These are phyloP conservation scores for Penicillium antarcticum DNA, from an alignment of 495 filamentous ascomycete species.

Conservation along the genomic window DNA sequence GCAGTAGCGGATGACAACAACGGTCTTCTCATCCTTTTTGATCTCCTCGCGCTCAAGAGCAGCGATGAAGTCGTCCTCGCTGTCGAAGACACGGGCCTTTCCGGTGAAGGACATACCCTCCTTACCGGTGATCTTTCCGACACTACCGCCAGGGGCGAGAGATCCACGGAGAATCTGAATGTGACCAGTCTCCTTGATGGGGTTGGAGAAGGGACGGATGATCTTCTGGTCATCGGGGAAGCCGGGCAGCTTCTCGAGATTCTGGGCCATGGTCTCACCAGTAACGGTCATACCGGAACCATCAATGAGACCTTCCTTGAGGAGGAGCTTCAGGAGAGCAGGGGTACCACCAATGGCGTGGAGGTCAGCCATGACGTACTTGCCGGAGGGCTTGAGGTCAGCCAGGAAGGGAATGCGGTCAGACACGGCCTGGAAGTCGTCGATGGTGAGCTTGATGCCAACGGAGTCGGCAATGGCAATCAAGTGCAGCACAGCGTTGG, in stretches of 20 bases:
- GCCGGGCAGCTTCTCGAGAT: slow-evolving; percentile 71
- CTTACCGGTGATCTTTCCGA: slow-evolving; percentile 98
- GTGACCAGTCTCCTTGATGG: slow-evolving; percentile 91
- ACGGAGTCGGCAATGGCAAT: slow-evolving; percentile 95
- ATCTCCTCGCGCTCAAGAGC: slow-evolving; percentile 79
- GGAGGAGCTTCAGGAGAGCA: slow-evolving; percentile 82
- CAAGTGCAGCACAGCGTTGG: slow-evolving; percentile 94
- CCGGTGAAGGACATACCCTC: slow-evolving; percentile 88
- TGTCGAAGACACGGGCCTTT: slow-evolving; percentile 83
- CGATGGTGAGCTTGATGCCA: slow-evolving; percentile 89
- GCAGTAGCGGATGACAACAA: slow-evolving; percentile 96
- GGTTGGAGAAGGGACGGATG: slow-evolving; percentile 86
- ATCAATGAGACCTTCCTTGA: slow-evolving; percentile 85
- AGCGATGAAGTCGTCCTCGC: slow-evolving; percentile 74
- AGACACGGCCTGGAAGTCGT: slow-evolving; percentile 95
- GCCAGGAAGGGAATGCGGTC: slow-evolving; percentile 91
- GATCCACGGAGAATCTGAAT: slow-evolving; percentile 95
- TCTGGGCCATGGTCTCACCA: slow-evolving; percentile 88
- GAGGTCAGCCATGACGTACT: slow-evolving; percentile 94
- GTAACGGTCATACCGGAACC: slow-evolving; percentile 90
- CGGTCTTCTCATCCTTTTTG: slow-evolving; percentile 95
- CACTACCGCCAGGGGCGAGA: slow-evolving; percentile 84
- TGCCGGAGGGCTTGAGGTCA: slow-evolving; percentile 94
- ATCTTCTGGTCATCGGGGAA: slow-evolving; percentile 85
- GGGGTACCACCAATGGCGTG: slow-evolving; percentile 90